Evolutionary conservation across 1,284 basidiomycete species (phyloP).

Genomic region (Melampsora medusae): DNA sequence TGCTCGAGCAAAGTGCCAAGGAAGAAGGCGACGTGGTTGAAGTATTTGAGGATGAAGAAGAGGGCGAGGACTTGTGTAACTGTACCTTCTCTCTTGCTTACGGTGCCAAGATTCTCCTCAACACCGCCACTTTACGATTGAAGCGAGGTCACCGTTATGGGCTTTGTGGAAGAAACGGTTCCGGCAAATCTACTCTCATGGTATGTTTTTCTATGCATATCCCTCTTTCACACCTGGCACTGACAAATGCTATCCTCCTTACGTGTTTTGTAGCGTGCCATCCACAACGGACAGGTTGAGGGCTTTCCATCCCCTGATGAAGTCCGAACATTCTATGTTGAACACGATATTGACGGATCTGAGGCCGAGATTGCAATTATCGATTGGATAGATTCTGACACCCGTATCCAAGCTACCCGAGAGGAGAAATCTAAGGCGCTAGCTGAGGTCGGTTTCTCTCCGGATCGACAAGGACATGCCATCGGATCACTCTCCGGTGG

Average conservation of each 20-base stretch:
- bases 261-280: constrained; percentile 48
- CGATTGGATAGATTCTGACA: constrained; percentile 80
- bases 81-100: constrained; percentile 97
- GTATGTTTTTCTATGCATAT: constrained; percentile 65
- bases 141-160: constrained; percentile 98
- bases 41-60: constrained; percentile 82
- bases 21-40: constrained; percentile 71
- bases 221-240: constrained; percentile 64
- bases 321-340: constrained; percentile 97
- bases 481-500: constrained; percentile 95
- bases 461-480: constrained; percentile 76
- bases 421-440: constrained; percentile 76
- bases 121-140: constrained; percentile 90
- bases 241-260: constrained; percentile 31
- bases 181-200: constrained; percentile 98
- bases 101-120: constrained; percentile 96
- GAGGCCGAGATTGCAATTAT: constrained; percentile 88
- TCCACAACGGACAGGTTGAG: constrained; percentile 74
- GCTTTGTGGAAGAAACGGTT: constrained; percentile 96
- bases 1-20: constrained; percentile 82
- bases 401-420: constrained; percentile 72
- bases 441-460: constrained; percentile 83
- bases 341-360: constrained; percentile 95
- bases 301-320: constrained; percentile 94
- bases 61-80: constrained; percentile 96